phyloP scores from a whole-genome alignment of 2,329 filamentous ascomycete genomes.

The Plectosphaerella cucumerina region DNA sequence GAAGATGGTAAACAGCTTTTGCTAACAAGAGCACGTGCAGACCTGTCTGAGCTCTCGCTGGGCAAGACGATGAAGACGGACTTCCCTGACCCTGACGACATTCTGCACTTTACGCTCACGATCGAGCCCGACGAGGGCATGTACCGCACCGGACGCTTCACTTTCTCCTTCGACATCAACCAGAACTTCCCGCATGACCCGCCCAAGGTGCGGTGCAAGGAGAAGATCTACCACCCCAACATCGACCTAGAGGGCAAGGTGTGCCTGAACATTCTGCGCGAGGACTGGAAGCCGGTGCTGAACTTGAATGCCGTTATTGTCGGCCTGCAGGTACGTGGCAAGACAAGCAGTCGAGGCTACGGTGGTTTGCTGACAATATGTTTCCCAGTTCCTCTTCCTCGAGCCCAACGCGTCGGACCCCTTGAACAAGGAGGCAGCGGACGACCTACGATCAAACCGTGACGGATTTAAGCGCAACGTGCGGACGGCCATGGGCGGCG shows the following conservation, averaged over 20 bases:
- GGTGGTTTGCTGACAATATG: conserved; percentile 7
- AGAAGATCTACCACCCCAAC: conserved; percentile 99
- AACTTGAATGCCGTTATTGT: conserved; percentile 97
- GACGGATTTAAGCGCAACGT: conserved; percentile 93
- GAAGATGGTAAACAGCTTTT: not conserved
- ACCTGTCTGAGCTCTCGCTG: conserved; percentile 76
- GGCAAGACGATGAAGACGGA: conserved; percentile 76
- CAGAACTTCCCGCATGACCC: conserved; percentile 96
- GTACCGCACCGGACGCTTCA: conserved; percentile 85
- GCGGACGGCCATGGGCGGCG: conserved; percentile 75
- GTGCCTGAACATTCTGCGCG: conserved; percentile 92
- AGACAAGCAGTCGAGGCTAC: conserved; percentile 9
- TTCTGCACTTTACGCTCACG: conserved; percentile 76
- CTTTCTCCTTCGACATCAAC: conserved; percentile 88
- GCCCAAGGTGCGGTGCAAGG: conserved; percentile 92
- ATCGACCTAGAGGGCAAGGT: conserved; percentile 98
- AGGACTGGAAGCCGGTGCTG: conserved; percentile 98
- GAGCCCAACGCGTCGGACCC: conserved; percentile 96
- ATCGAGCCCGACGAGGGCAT: conserved; percentile 82
- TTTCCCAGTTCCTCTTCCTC: conserved; percentile 89
- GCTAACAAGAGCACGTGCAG: conserved; percentile 34
- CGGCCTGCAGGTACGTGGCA: conserved; percentile 69
- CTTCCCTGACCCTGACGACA: conserved; percentile 80
- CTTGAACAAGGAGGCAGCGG: conserved; percentile 96
- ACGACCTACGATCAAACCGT: conserved; percentile 80